Base-by-base conservation (phyloP, 768 basidiomycete species). In the Boletus rex-veris region DNA sequence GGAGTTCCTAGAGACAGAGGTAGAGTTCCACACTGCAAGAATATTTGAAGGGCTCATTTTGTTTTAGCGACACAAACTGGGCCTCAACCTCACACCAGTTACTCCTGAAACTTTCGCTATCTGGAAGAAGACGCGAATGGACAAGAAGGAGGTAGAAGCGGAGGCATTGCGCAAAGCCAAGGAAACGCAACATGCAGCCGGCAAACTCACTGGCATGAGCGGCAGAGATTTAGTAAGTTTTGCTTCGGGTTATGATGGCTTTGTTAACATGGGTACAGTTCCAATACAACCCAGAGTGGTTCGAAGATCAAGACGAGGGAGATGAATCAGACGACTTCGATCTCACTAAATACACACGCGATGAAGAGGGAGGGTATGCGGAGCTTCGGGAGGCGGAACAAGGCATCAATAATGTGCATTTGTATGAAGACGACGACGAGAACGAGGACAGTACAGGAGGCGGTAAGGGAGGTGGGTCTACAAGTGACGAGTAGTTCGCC, bases 1-100 rank as follows among this genome's bases (percentile, higher is more conserved):
- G 68, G 97, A 98, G 61, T 99, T 99, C 77, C 69, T 99, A 52
- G 97, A 99, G 74, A 92, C 92, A 46, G 96, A 98, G 85, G 94
- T 93, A 61, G 51, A 78, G 62, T 37, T n/a, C 21, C 18, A n/a
- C 21, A 38, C 19, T 24, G 8, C 33, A 33, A 28, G 7, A 19
- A 41, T 33, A 33, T 24, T 7, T 19, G 4, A 37, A 24, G 41
- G 26, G 15, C 46, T 55, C 21, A 61, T 48, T 39, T 41, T 57
- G 38, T 47, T 40, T 41, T 61, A 96, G 92, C 86, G 97, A 51
- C 96, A 98, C 74, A 98, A 97, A 80, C 79, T 99, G 21, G 92
- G 92, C 28, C 30, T 83, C 14, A 90, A 90, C 63, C 75, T 98
- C 42, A 99, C 97, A 14, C 96, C 95, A 2, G 92, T 98, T 5